phyloP scores from a whole-genome alignment of 345 rosid genomes.

The Eucalyptus cladocalyx region DNA sequence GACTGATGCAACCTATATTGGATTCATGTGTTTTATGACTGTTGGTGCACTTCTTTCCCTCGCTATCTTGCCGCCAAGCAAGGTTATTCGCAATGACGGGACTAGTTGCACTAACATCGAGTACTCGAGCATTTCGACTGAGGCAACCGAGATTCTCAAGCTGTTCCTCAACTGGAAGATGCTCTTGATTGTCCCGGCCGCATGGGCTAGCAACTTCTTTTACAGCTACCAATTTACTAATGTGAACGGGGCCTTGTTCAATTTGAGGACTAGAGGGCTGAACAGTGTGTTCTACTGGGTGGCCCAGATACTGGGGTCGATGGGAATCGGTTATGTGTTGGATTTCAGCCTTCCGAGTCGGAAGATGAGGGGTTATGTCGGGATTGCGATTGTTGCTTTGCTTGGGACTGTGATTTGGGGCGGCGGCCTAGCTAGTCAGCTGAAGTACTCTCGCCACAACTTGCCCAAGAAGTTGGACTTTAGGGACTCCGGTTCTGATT shows the following conservation, averaged over 20 bases:
- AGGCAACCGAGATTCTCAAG: conserved; percentile 24
- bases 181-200: conserved; percentile 67
- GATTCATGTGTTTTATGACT: conserved; percentile 79
- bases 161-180: conserved; percentile 53
- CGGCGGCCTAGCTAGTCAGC: conserved; percentile 73
- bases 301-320: conserved; percentile 75
- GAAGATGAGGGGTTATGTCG: conserved; percentile 59
- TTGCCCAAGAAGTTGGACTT: conserved; percentile 49
- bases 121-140: conserved; percentile 27
- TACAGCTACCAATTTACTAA: conserved; percentile 78
- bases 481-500: conserved; percentile 44
- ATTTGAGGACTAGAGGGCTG: conserved; percentile 68
- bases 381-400: conserved; percentile 44
- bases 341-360: conserved; percentile 69
- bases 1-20: conserved; percentile 38
- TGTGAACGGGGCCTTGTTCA: conserved; percentile 51
- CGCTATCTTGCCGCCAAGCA: conserved; percentile 26
- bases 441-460: conserved; percentile 18
- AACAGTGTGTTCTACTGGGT: conserved; percentile 93
- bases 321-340: conserved; percentile 49
- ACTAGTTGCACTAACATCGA: conserved; percentile 24
- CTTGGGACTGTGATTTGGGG: conserved; percentile 67
- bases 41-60: conserved; percentile 36
- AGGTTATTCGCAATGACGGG: conserved; percentile 39
- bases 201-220: conserved; percentile 92